Evolutionary conservation across 2,329 filamentous ascomycete species (phyloP), one percentile per base, ranked within the genome.

Genomic region (Nannizziopsis arthrosporioides): DNA sequence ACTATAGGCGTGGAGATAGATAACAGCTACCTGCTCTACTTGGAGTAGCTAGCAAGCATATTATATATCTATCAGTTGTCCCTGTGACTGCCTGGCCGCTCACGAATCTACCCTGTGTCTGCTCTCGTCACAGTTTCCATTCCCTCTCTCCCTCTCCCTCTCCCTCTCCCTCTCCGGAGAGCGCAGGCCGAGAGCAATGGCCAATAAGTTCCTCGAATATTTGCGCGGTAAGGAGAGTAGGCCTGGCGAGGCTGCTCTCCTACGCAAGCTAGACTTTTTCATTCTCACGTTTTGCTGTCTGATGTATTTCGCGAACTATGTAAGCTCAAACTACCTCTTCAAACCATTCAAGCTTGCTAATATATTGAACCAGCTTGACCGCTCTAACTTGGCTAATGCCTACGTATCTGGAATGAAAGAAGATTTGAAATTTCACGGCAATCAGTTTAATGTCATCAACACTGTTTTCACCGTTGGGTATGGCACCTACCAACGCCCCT

Each of bases 221-320:
- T 12, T 55, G 31, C 52, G 54, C 44, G 54, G 51, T 9, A 46
- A 45, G 18, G 48, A 51, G 39, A 40, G 48, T 39, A 48, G 45
- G 47, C 54, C 53, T 9, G 54, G 51, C 3, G 54, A 56, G 44
- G 42, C 53, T 32, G 43, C 44, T 38, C 65, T 75, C 19, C 62
- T 73, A 27, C 63, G 69, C 49, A 74, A 75, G 56, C 63, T 74
- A 18, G 72, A 74, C 53, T 70, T 67, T 57, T 74, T 72, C 49
- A 61, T 74, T 56, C 57, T 68, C 2, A 58, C 58, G 12, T 68
- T 67, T 48, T 64, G 62, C 4, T 73, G 71, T 44, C 55, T 74
- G 5, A 68, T 64, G 41, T 72, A 66, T 50, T 73, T 72, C 50
- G 61, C 70, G 51, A 74, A 74, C 51, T 56, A 55, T 31, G 54